Base-by-base conservation (phyloP, 1,284 basidiomycete species). In the Cutaneotrichosporon sp. region DNA sequence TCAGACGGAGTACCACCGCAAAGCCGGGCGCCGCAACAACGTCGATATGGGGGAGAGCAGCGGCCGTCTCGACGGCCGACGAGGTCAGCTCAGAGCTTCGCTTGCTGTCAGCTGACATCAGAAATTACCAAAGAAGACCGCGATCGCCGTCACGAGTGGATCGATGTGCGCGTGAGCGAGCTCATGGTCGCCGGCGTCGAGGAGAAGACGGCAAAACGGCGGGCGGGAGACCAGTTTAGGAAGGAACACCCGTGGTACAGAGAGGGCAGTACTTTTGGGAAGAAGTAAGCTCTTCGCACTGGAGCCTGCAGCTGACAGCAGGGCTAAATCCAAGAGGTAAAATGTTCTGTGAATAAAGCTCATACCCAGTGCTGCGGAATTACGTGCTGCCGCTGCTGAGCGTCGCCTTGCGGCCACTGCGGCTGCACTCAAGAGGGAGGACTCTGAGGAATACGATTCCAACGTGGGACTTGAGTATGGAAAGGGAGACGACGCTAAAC, bases 321-420 rank as follows among this genome's bases (percentile, higher is more conserved):
- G 69, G 2, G 71, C 71, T 3, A 68, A 66, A 44, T 70, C 68
- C 2, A 70, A 70, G 44, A 59, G 62, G 63, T 67, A n/a, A 22
- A 60, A 44, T 17, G 18, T 13, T 9, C 14, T 20, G 21, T 34
- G 21, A 14, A 12, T 22, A 13, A 3, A n/a, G 14, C 51, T 60
- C 38, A 55, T 10, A 30, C 46, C 14, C 52, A 69, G 63, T 10
- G 72, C 72, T 0, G 69, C 69, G 1, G 64, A 68, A 18, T 52
- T 70, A 35, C 56, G 72, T 15, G 70, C 72, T 1, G 68, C 52
- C 23, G 72, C 70, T 4, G 64, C 67, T 8, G 72, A 74, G 57
- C 56, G 56, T 4, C 60, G 69, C 13, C 54, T 73, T 2, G 26
- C 35, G 14, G 18, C 30, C 4, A 23, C 12, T 20, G 13, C 48